phyloP scores from a whole-genome alignment of 2,329 filamentous ascomycete genomes.

The Falciphora oryzae region DNA sequence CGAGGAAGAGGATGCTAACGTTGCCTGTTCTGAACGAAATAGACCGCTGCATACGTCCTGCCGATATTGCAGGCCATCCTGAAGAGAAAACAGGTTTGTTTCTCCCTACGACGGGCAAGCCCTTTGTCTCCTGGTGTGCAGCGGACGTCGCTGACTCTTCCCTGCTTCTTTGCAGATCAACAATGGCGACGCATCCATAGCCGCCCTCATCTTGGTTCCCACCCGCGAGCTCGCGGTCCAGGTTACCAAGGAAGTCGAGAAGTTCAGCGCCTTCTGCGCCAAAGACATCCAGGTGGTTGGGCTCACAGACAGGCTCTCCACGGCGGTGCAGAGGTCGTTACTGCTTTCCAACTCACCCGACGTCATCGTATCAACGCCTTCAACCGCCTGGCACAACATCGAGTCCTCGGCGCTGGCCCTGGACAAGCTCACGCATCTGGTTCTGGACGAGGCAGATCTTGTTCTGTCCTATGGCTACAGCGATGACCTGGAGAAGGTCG shows the following conservation, averaged over 20 bases:
- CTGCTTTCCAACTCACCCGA: slow-evolving; percentile 82
- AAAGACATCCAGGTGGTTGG: slow-evolving; percentile 81
- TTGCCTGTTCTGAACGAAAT: neutral
- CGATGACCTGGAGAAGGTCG: slow-evolving; percentile 76
- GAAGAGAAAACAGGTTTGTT: slow-evolving; percentile 55
- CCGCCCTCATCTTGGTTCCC: slow-evolving; percentile 85
- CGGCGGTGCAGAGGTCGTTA: slow-evolving; percentile 80
- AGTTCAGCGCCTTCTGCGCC: slow-evolving; percentile 75
- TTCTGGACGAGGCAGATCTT: slow-evolving; percentile 92
- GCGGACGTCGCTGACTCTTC: neutral
- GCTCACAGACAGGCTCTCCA: slow-evolving; percentile 83
- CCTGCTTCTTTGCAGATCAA: slow-evolving; percentile 33
- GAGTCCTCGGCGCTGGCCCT: slow-evolving; percentile 66
- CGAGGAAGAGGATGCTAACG: neutral
- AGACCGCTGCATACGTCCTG: slow-evolving; percentile 86
- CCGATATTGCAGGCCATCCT: slow-evolving; percentile 83
- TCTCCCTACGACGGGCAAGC: neutral
- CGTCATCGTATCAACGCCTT: slow-evolving; percentile 84
- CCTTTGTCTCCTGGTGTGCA: neutral
- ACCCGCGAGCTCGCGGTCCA: slow-evolving; percentile 93
- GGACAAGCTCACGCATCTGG: slow-evolving; percentile 66
- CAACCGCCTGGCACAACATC: slow-evolving; percentile 73
- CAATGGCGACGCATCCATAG: slow-evolving; percentile 45
- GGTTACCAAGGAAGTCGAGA: slow-evolving; percentile 71
- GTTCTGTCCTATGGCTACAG: slow-evolving; percentile 92